Conservation (phyloP, 208 protist species). For the Trypanosomatidae sp. region DNA sequence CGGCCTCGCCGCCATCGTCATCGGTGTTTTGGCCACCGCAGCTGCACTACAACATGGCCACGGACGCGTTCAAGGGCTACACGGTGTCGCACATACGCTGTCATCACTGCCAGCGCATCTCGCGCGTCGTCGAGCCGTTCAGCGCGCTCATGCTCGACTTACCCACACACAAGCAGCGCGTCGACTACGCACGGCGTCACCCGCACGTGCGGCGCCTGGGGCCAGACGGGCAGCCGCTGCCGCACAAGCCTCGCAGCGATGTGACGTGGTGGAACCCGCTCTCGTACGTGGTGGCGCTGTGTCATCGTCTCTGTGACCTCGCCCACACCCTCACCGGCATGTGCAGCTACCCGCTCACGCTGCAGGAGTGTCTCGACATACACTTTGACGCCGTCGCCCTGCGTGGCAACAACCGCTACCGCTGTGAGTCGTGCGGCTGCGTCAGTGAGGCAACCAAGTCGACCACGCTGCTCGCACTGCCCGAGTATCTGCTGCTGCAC, state of each 20-base stretch:
- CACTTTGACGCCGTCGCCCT: slow-evolving; percentile 71
- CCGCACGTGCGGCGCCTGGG: slow-evolving; percentile 24
- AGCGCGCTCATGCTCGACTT: slow-evolving; percentile 65
- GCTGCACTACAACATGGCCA: slow-evolving; percentile 46
- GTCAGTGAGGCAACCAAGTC: slow-evolving; percentile 64
- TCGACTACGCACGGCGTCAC: slow-evolving; percentile 24
- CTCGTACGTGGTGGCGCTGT: slow-evolving; percentile 9
- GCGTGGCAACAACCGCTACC: slow-evolving; percentile 59
- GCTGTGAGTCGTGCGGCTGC: slow-evolving; percentile 53
- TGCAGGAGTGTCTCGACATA: slow-evolving; percentile 81
- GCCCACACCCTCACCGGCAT: too few relatives aligned
- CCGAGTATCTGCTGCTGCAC: slow-evolving; percentile 74
- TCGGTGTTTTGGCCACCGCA: slow-evolving; percentile 30
- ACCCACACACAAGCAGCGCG: slow-evolving; percentile 32
- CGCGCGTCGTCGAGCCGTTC: slow-evolving; percentile 55
- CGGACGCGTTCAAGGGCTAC: slow-evolving; percentile 74
- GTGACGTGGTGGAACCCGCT: slow-evolving; percentile 53
- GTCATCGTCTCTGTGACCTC: slow-evolving; percentile 5
- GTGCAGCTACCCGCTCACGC: slow-evolving; percentile 50
- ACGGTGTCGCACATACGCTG: slow-evolving; percentile 55
- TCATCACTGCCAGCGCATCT: slow-evolving; percentile 37
- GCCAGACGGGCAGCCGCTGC: slow-evolving; percentile 10
- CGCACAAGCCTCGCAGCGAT: slow-evolving; percentile 5
- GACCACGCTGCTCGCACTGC: slow-evolving; percentile 45
- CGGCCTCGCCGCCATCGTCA: too few relatives aligned